These are phyloP conservation scores for Phytophthora multivora DNA, from an alignment of 352 stramenopile species.

Conservation along the genomic window DNA sequence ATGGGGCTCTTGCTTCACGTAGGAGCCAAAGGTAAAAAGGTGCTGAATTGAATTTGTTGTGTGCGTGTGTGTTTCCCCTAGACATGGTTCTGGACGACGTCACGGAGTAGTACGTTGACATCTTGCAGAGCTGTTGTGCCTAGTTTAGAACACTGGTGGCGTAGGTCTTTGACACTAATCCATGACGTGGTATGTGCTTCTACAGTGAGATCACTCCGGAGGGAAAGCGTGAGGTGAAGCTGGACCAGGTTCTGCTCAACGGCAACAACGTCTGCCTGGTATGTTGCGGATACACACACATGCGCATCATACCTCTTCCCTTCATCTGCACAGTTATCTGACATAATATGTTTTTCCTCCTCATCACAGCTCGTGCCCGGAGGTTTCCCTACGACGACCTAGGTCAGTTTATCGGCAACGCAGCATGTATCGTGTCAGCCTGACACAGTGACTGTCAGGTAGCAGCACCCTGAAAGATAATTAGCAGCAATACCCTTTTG, in stretches of 20 bases:
- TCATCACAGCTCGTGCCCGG: conserved; percentile 74
- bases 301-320: no score
- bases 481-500: conserved; percentile 9
- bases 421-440: conserved; percentile 6
- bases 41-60: neutral
- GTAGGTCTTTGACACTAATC: neutral
- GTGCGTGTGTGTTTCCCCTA: conserved; percentile 27
- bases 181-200: neutral
- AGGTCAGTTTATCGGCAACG: conserved; percentile 8
- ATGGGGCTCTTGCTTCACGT: neutral
- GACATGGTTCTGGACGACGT: conserved; percentile 95
- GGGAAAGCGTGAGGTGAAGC: conserved; percentile 86
- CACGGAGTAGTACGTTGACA: conserved; percentile 88
- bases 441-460: no score
- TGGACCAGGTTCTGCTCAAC: conserved; percentile 98
- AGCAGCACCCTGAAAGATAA: neutral
- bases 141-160: neutral
- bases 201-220: conserved; percentile 85
- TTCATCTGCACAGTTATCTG: neutral
- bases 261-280: conserved; percentile 97
- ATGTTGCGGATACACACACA: neutral
- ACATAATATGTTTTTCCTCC: conserved; percentile 3
- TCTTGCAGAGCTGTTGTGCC: conserved; percentile 2
- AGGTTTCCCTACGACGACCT: conserved; percentile 57
- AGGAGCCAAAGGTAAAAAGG: neutral